Percentiles rank a stretch among this genome's conserved stretches.
Conservation (phyloP, 1,139 yeast genomes). For the Zygosaccharomyces sapae region DNA sequence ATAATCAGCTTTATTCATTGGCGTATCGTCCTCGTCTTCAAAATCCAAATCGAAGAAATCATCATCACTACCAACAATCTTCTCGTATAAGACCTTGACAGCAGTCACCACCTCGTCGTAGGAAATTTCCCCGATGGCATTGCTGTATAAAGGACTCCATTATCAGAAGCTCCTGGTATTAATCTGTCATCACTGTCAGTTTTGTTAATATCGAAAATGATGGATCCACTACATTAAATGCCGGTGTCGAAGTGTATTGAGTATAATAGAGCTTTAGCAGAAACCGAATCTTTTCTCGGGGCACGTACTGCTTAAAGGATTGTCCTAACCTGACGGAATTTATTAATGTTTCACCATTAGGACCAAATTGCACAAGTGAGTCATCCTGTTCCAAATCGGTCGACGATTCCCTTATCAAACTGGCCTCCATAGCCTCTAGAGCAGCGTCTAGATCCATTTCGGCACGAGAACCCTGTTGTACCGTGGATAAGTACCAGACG, state of each 20-base stretch:
- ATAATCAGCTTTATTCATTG: constrained; percentile 28
- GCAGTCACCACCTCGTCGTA: constrained; percentile 87
- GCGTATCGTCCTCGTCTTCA: constrained; percentile 80
- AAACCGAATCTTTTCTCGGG: constrained; percentile 72
- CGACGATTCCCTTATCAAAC: constrained; percentile 74
- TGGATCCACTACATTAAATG: constrained; percentile 44
- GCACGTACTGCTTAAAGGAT: constrained; percentile 76
- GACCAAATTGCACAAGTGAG: constrained; percentile 53
- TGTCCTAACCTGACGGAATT: constrained; percentile 84
- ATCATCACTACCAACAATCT: constrained; percentile 86
- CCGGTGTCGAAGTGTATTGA: constrained; percentile 61
- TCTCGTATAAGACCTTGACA: constrained; percentile 66
- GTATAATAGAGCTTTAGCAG: constrained; percentile 75
- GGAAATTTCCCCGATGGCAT: constrained; percentile 76
- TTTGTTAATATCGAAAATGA: constrained; percentile 35
- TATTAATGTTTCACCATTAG: constrained; percentile 62
- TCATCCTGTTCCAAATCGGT: constrained; percentile 49
- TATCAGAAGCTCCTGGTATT: constrained; percentile 37
- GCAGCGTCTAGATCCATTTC: constrained; percentile 79
- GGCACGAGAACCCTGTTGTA: constrained; percentile 69
- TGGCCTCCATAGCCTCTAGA: constrained; percentile 68
- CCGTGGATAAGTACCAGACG: constrained; percentile 83
- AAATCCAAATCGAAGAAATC: constrained; percentile 95
- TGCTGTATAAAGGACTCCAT: constrained; percentile 56
- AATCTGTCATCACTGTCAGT: constrained; percentile 16